Percentiles rank a stretch among this genome's conserved stretches.
Conservation (phyloP, 1,139 yeast genomes). For the Lodderomyces oxycetoniae region DNA sequence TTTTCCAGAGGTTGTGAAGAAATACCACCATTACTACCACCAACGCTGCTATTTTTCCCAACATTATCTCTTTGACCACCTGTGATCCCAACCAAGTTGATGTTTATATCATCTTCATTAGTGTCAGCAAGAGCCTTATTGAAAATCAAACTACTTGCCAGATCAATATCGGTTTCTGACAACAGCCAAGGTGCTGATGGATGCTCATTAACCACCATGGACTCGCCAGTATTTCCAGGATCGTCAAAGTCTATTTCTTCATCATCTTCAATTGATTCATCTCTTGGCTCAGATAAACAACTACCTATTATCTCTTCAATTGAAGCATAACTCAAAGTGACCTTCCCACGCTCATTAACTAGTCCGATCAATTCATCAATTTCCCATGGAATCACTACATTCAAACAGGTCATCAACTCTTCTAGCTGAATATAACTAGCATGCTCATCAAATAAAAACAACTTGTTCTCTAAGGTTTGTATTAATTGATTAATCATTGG, state of each 20-base stretch:
- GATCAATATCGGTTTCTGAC: slow-evolving; percentile 1
- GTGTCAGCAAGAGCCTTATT: slow-evolving; percentile 3
- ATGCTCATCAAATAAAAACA: slow-evolving; percentile 17
- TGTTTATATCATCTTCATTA: too few relatives aligned
- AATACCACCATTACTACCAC: too few relatives aligned
- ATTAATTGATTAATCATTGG: slow-evolving; percentile 14
- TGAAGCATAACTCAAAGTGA: slow-evolving; percentile 52
- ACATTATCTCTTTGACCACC: too few relatives aligned
- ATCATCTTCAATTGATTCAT: slow-evolving; percentile 12
- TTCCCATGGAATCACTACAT: slow-evolving; percentile 56
- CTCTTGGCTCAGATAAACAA: slow-evolving; percentile 43
- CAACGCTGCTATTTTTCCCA: too few relatives aligned
- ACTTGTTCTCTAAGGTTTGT: slow-evolving; percentile 17
- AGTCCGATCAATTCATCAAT: slow-evolving; percentile 51
- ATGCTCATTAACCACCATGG: too few relatives aligned
- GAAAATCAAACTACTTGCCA: slow-evolving; percentile 3
- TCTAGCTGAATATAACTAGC: slow-evolving; percentile 34
- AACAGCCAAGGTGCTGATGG: slow-evolving; percentile 2
- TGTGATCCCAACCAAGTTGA: too few relatives aligned
- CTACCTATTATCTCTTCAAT: slow-evolving; percentile 61
- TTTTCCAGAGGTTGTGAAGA: too few relatives aligned
- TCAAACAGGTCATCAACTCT: slow-evolving; percentile 39
- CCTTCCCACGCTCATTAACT: slow-evolving; percentile 54
- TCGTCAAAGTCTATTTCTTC: slow-evolving; percentile 5
- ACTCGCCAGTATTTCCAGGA: slow-evolving; percentile 2